Percentiles rank a stretch among this genome's conserved stretches.
These are phyloP conservation scores for Pythium periplocum DNA, from an alignment of 352 stramenopile genomes.

Conservation along the genomic window DNA sequence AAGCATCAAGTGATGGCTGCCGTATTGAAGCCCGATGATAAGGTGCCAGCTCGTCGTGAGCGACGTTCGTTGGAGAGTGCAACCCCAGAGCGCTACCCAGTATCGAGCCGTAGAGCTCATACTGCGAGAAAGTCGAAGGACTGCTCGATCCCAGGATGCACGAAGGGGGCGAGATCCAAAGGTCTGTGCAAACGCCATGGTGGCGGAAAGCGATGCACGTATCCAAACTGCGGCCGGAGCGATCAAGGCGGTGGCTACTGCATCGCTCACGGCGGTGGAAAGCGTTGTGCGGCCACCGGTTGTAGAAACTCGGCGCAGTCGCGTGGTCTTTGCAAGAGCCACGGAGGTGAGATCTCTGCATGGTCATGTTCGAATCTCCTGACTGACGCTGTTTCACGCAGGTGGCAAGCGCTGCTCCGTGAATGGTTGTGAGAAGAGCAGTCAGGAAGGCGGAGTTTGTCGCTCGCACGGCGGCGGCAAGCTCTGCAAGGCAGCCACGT, in stretches of 20 bases:
- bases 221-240: constrained; percentile 48
- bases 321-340: constrained; percentile 79
- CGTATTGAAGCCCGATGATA: constrained; percentile 16
- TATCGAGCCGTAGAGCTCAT: constrained; percentile 14
- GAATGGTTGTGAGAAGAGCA: constrained; percentile 62
- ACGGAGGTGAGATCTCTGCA: constrained; percentile 48
- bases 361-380: not conserved
- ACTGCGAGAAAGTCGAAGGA: constrained; percentile 63
- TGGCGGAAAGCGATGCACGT: constrained; percentile 71
- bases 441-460: constrained; percentile 63
- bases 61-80: constrained; percentile 32
- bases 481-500: constrained; percentile 24
- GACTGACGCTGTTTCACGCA: constrained; percentile 7
- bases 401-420: constrained; percentile 61
- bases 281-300: constrained; percentile 39
- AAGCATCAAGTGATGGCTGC: not conserved
- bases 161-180: constrained; percentile 70
- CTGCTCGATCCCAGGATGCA: constrained; percentile 61
- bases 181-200: constrained; percentile 84
- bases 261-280: constrained; percentile 75
- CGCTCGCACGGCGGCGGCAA: constrained; percentile 46
- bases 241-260: constrained; percentile 84
- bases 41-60: constrained; percentile 9
- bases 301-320: constrained; percentile 84
- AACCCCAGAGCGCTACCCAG: not conserved